phyloP scores from a whole-genome alignment of 2,329 filamentous ascomycete genomes.

The Trichophaea hybrida region DNA sequence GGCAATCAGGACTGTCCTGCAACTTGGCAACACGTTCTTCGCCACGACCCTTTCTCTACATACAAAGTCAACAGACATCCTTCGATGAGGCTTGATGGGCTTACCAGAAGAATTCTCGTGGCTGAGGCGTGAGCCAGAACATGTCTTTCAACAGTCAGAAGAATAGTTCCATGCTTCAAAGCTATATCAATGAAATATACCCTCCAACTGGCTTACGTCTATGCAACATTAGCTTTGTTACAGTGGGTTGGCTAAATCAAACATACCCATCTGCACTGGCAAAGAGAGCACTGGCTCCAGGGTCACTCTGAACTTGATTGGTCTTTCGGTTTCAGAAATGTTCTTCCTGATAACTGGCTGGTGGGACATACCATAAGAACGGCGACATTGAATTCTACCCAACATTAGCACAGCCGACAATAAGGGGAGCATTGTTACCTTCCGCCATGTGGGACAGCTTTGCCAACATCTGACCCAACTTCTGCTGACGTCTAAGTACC shows the following conservation, averaged over 20 bases:
- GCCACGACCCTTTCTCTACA: slow-evolving; percentile 47
- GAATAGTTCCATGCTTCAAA: not conserved
- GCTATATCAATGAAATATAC: slow-evolving; percentile 7
- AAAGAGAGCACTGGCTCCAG: slow-evolving; percentile 53
- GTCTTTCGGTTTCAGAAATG: slow-evolving; percentile 35
- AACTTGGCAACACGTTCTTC: slow-evolving; percentile 55
- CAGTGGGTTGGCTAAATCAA: not conserved
- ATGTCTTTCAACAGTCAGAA: slow-evolving; percentile 36
- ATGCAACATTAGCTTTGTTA: slow-evolving; percentile 1
- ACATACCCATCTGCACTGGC: slow-evolving; percentile 46
- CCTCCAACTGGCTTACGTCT: slow-evolving; percentile 20
- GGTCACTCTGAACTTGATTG: slow-evolving; percentile 58
- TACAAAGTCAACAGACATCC: not conserved
- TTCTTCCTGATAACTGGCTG: not conserved
- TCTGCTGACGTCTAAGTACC: slow-evolving; percentile 42
- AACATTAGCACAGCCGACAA: not conserved
- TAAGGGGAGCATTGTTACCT: slow-evolving; percentile 30
- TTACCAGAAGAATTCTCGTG: slow-evolving; percentile 45
- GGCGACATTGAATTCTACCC: slow-evolving; percentile 51
- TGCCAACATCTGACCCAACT: slow-evolving; percentile 50
- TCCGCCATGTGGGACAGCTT: slow-evolving; percentile 51
- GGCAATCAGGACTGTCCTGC: slow-evolving; percentile 40
- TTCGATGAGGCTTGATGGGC: not conserved
- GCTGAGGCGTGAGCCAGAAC: slow-evolving; percentile 55
- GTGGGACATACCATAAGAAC: slow-evolving; percentile 42